Evolutionary conservation across 202 grass and related monocot genomes (phyloP), one percentile per base, ranked within the genome.

Genomic region (Brachypodium distachyon): DNA sequence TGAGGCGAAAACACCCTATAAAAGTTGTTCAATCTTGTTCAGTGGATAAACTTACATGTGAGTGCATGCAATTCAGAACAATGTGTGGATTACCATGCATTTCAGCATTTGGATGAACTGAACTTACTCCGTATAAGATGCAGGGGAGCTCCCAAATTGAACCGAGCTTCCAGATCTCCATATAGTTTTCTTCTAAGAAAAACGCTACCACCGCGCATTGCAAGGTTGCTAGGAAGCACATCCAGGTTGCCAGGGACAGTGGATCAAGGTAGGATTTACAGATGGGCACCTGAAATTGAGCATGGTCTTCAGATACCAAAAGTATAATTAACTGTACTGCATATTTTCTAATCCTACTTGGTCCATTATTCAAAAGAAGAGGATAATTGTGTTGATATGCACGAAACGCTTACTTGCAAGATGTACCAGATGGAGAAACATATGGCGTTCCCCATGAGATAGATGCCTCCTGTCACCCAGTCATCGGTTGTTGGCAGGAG

Each of bases 181-280:
- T 18, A 52, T 69, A 87, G 51, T 85, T 76, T 3, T 73, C 65
- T 67, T 84, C 74, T 16, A 93, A 48, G 32, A 88, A 88, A 39
- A 86, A 88, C 22, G 93, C 89, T 42, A 82, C 62, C 6, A 69
- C 73, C 5, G 63, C 83, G n/a, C 90, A 86, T 37, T 90, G 90
- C 74, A 88, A 57, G 29, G 93, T 88, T 9, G 93, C 84, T 3
- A 97, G 18, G 34, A 93, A 42, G 85, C 90, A 90, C 80, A 90
- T 93, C 93, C 93, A 97, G 0, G 87, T 87, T 2, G 90, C 88
- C 26, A 97, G 55, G 6, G 87, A 82, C n/a, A 97, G 48, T 2
- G 90, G 90, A 63, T 97, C 90, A 5, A 86, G 83, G 62, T 97
- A 87, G 12, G 68, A 80, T 77, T 86, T 88, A 39, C 90, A 93